These are phyloP conservation scores for Royoungia palumana DNA, from an alignment of 768 basidiomycete genomes.

Conservation along the genomic window DNA sequence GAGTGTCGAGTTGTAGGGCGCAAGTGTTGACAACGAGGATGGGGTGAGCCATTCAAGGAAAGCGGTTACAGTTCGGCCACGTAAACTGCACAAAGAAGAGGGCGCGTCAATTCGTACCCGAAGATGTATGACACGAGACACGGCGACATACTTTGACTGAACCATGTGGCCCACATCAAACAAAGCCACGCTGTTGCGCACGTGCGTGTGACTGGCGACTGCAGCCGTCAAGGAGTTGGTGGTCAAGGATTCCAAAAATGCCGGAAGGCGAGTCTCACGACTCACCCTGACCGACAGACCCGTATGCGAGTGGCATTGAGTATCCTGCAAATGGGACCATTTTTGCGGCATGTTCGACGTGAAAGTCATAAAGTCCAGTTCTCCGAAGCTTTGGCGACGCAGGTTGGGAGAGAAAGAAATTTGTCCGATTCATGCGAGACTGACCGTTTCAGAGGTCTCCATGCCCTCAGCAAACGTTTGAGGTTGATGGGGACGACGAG, in stretches of 20 bases:
- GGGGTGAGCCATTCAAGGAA: conserved; percentile 93
- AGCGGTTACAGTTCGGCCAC: conserved; percentile 67
- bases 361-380: conserved; percentile 88
- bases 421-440: background rate
- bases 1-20: conserved; percentile 80
- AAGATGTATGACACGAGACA: background rate
- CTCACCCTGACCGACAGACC: conserved; percentile 74
- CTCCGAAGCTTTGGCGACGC: conserved; percentile 40
- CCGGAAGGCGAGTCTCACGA: conserved; percentile 1
- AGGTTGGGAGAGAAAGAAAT: conserved; percentile 1
- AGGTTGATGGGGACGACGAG: conserved; percentile 2
- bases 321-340: conserved; percentile 98
- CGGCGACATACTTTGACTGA: conserved; percentile 68
- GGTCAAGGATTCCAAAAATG: conserved; percentile 12
- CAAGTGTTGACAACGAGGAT: conserved; percentile 66
- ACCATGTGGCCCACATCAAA: conserved; percentile 99
- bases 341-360: conserved; percentile 77
- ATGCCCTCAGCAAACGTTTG: conserved; percentile 9
- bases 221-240: conserved; percentile 4
- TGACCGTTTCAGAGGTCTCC: conserved; percentile 19
- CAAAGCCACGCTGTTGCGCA: conserved; percentile 75
- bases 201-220: conserved; percentile 91
- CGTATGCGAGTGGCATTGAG: conserved; percentile 90
- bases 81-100: conserved; percentile 53
- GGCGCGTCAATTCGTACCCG: background rate